phyloP scores from a whole-genome alignment of 441 rosid species.

The Euphorbia corollata region DNA sequence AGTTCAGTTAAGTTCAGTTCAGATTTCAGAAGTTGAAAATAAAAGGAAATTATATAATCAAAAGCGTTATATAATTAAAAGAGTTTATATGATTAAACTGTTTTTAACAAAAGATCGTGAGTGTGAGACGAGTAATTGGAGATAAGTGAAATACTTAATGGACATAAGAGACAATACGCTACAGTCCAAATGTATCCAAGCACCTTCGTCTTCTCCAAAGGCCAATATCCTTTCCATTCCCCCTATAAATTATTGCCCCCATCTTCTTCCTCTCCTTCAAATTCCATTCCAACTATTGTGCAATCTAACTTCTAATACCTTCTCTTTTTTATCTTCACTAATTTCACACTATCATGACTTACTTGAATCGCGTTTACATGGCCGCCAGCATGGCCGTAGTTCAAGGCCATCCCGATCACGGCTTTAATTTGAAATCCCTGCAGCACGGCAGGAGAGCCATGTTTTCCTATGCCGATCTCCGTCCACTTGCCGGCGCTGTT shows the following conservation, averaged over 20 bases:
- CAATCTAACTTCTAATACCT: too few species aligned
- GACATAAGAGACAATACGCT: too few species aligned
- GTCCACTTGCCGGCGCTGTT: conserved; percentile 36
- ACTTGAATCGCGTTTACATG: conserved; percentile 60
- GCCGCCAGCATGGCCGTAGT: conserved; percentile 59
- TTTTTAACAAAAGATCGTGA: too few species aligned
- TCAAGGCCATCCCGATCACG: conserved; percentile 58
- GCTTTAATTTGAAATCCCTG: conserved; percentile 34
- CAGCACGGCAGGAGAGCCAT: conserved; percentile 36
- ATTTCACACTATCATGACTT: conserved; percentile 28
- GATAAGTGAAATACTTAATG: too few species aligned
- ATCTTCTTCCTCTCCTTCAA: not conserved
- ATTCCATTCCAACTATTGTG: too few species aligned
- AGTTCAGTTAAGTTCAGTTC: too few species aligned
- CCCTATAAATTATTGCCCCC: not conserved
- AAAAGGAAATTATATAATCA: too few species aligned
- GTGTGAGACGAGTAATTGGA: too few species aligned
- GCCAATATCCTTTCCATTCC: not conserved
- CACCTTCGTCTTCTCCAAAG: not conserved
- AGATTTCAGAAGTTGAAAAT: too few species aligned
- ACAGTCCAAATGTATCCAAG: not conserved
- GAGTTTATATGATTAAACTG: too few species aligned
- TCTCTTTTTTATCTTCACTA: not conserved
- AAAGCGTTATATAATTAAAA: too few species aligned
- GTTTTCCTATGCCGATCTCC: conserved; percentile 32